Percentiles rank a stretch among this genome's conserved stretches.
Evolutionary conservation across 805 yeast genomes (phyloP).

Genomic region (Groenewaldozyma salmanticensis): DNA sequence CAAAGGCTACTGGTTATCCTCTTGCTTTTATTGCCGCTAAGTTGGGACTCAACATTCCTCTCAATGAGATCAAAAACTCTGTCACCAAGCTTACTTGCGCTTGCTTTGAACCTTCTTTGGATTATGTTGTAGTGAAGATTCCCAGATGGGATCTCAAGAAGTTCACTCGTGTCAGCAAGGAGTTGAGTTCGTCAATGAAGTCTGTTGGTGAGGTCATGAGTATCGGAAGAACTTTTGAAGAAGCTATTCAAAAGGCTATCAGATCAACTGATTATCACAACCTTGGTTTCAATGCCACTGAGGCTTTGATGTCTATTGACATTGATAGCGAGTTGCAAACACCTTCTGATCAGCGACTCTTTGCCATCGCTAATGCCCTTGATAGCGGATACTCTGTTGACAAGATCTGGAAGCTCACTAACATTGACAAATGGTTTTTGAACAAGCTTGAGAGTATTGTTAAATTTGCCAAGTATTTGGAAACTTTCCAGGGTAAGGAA

Average conservation of each 20-base stretch:
- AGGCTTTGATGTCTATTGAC: constrained; percentile 81
- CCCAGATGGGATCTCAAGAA: constrained; percentile 99
- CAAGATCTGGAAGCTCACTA: constrained; percentile 81
- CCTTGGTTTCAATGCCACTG: constrained; percentile 78
- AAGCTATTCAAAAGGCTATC: constrained; percentile 95
- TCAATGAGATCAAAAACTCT: constrained; percentile 84
- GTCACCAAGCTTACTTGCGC: constrained; percentile 93
- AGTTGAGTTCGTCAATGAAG: constrained; percentile 89
- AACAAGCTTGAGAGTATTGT: constrained; percentile 72
- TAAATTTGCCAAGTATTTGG: constrained; percentile 48
- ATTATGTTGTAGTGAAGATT: constrained; percentile 92
- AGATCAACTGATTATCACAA: constrained; percentile 94
- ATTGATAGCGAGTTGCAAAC: constrained; percentile 89
- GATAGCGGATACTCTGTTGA: constrained; percentile 83
- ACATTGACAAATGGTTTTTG: constrained; percentile 94
- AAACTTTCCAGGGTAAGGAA: constrained; percentile 27
- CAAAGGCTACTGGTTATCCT: constrained; percentile 98
- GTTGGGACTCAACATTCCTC: constrained; percentile 83
- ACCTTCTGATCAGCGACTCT: constrained; percentile 94
- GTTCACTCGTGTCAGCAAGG: constrained; percentile 82
- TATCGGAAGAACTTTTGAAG: constrained; percentile 95
- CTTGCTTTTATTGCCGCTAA: constrained; percentile 97
- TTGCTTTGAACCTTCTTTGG: constrained; percentile 94
- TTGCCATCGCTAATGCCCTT: constrained; percentile 94
- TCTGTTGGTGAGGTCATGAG: constrained; percentile 99